Base-by-base conservation (phyloP, 345 rosid genomes). In the Syzygium aqueum region DNA sequence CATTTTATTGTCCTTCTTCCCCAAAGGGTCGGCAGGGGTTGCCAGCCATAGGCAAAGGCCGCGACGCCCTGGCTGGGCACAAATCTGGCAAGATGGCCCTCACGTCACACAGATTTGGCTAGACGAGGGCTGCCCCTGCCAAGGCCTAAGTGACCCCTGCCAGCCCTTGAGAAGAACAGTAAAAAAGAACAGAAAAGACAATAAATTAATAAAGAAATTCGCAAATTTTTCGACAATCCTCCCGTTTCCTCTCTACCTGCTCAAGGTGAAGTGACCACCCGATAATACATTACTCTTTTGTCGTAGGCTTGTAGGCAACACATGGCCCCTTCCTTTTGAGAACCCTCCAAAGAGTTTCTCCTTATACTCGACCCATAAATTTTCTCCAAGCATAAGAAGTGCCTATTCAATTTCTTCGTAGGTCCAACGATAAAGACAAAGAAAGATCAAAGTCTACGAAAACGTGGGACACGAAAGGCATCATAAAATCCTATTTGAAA, bases 1-100 rank as follows among this genome's bases (percentile, higher is more conserved):
- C 3, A n/a, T 0, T 12, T n/a, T n/a, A n/a, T 16, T 2, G 0
- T n/a, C n/a, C 37, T n/a, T 61, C 67, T 61, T n/a, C n/a, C 73
- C 19, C 33, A 6, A 59, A 27, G 28, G 28, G 28, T 3, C 0
- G 3, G 5, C 0, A 14, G 28, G 15, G 30, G 65, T 27, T 7
- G 0, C 65, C 28, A n/a, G 28, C 27, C 0, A 0, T 59, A n/a
- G 33, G 67, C 4, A 0, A 27, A 16, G 67, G 16, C 8, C 8
- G 15, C 27, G 33, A 61, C 13, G 73, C 73, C 73, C 37, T 61
- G 3, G 3, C n/a, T 13, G 9, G 0, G 1, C 73, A 61, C 2
- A 19, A 2, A 33, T 67, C 0, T 17, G 1, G 46, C 46, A 2
- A 33, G 46, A 53, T 8, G 23, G 23, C 57, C 25, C 57, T 53